Conservation (phyloP, 768 basidiomycete genomes). For the Phaffia tasmanica region DNA sequence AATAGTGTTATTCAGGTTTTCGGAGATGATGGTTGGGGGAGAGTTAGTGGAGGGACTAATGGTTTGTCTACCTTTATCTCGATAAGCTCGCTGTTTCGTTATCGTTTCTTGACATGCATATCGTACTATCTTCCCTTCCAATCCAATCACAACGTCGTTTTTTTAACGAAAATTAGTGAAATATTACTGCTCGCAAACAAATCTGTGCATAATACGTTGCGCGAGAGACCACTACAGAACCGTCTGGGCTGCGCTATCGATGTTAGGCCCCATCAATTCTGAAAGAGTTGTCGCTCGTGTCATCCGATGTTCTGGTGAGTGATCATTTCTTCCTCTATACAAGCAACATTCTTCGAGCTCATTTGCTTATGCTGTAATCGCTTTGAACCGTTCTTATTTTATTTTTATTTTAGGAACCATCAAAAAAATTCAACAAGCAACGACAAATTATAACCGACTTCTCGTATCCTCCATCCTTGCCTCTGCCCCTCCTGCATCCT, state of each 20-base stretch:
- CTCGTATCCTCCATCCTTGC: conserved; percentile 41
- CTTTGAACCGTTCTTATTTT: not conserved
- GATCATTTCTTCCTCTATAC: not conserved
- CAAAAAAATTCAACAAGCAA: conserved; percentile 68
- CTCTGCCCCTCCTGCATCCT: not conserved
- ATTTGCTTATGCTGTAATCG: no score
- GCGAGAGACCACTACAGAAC: conserved; percentile 67
- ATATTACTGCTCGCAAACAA: conserved; percentile 73
- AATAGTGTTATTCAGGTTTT: conserved; percentile 22
- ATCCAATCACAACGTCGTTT: no score
- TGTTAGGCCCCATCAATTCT: conserved; percentile 55
- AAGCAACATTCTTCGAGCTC: no score
- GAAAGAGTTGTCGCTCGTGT: conserved; percentile 58
- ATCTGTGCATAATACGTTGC: conserved; percentile 74
- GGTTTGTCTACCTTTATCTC: not conserved
- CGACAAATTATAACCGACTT: conserved; percentile 60
- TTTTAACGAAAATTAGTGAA: conserved; percentile 50
- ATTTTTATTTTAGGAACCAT: conserved; percentile 82
- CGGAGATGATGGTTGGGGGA: conserved; percentile 24
- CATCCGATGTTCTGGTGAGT: conserved; percentile 65
- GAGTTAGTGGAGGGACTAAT: conserved; percentile 15
- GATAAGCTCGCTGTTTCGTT: not conserved
- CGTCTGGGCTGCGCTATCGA: conserved; percentile 67
- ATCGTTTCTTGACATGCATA: not conserved
- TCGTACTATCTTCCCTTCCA: no score